Conservation (phyloP, 257 asterid genomes). For the Plantago elongata region DNA sequence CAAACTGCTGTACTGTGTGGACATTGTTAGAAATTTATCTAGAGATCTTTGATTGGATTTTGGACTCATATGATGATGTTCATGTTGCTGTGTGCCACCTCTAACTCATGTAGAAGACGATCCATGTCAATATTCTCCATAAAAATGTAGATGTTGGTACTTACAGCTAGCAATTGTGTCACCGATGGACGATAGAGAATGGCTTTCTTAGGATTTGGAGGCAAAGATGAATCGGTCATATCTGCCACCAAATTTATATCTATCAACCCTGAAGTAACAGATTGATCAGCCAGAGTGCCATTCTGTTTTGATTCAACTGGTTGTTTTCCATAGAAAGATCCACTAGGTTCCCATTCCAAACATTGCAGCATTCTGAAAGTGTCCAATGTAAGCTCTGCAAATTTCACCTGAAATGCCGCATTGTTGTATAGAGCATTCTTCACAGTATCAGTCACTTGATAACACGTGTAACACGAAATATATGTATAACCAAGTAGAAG, state of each 20-base stretch:
- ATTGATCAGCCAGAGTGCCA: conserved; percentile 55
- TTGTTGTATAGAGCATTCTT: neutral
- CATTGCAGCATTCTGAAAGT: conserved; percentile 96
- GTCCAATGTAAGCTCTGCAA: conserved; percentile 87
- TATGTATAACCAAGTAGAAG: neutral
- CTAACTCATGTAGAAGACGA: too few relatives aligned
- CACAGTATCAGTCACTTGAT: conserved; percentile 14
- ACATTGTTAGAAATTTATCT: too few relatives aligned
- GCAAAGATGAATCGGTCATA: conserved; percentile 87
- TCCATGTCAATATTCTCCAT: too few relatives aligned
- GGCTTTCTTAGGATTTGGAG: conserved; percentile 92
- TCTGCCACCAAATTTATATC: conserved; percentile 79
- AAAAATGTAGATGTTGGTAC: conserved; percentile 17
- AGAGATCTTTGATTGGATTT: too few relatives aligned
- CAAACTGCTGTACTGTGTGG: too few relatives aligned
- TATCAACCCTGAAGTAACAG: conserved; percentile 81
- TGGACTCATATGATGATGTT: too few relatives aligned
- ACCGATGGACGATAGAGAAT: conserved; percentile 79
- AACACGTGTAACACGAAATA: conserved; percentile 4
- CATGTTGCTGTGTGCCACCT: too few relatives aligned
- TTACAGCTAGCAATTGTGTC: conserved; percentile 82
- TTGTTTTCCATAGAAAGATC: conserved; percentile 65
- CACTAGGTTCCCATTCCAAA: conserved; percentile 98
- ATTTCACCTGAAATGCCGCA: conserved; percentile 62
- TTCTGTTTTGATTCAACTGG: conserved; percentile 57